Evolutionary conservation across 1,284 basidiomycete species (phyloP).

Genomic region (Phellinidium pouzarii): DNA sequence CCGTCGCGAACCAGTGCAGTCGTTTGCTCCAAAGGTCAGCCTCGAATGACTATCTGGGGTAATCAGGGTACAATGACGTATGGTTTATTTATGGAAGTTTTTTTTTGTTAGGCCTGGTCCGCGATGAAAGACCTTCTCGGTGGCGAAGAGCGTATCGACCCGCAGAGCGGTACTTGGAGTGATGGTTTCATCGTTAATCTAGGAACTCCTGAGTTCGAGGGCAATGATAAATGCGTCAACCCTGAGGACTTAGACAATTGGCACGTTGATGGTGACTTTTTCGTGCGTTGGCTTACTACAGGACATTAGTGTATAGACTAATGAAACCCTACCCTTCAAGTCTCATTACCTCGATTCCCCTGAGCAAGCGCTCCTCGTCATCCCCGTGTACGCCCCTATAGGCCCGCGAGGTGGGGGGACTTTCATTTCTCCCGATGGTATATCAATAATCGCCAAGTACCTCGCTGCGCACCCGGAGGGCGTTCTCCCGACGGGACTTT

Average conservation of each 20-base stretch:
- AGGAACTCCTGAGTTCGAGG: conserved; percentile 38
- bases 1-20: conserved; percentile 36
- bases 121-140: conserved; percentile 53
- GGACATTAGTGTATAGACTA: not conserved
- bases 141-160: conserved; percentile 49
- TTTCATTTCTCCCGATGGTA: conserved; percentile 48
- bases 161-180: conserved; percentile 41
- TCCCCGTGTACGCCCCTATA: conserved; percentile 52
- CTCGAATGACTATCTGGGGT: conserved; percentile 2
- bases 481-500: conserved; percentile 38
- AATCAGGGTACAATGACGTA: not conserved
- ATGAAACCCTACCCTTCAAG: conserved; percentile 22
- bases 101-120: conserved; percentile 44
- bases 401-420: conserved; percentile 47
- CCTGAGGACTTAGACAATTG: conserved; percentile 48
- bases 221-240: conserved; percentile 26
- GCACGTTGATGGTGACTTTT: conserved; percentile 63
- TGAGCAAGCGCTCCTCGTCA: conserved; percentile 53
- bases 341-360: conserved; percentile 57
- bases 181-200: conserved; percentile 58
- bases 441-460: conserved; percentile 45
- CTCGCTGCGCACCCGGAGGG: conserved; percentile 50
- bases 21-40: conserved; percentile 46
- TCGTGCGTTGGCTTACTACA: conserved; percentile 31
- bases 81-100: not conserved